Evolutionary conservation across 1,284 basidiomycete species (phyloP).

Genomic region (Ceratorhiza oryzae-sativae): DNA sequence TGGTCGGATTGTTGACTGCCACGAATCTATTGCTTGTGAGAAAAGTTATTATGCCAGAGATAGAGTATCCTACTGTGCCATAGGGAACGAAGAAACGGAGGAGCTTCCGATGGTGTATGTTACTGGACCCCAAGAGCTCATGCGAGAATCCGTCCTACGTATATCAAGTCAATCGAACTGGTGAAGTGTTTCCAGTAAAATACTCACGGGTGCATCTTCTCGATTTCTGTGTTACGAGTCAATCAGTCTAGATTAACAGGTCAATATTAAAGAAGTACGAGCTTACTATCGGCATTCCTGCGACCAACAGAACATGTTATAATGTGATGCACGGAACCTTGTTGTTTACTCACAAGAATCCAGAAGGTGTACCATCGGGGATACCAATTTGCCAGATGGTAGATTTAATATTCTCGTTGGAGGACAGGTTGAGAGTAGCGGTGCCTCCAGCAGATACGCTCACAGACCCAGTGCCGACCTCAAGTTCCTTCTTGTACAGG

Average conservation of each 20-base stretch:
- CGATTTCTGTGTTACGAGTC: conserved; percentile 11
- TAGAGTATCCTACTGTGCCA: conserved; percentile 47
- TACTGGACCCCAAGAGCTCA: conserved; percentile 31
- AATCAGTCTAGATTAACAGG: background rate
- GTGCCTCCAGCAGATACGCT: conserved; percentile 55
- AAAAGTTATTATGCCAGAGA: background rate
- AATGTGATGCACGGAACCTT: background rate
- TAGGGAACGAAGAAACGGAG: conserved; percentile 49
- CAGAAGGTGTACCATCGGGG: conserved; percentile 57
- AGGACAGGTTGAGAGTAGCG: conserved; percentile 48
- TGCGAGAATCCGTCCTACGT: conserved; percentile 24
- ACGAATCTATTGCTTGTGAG: conserved; percentile 48
- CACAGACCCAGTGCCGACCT: conserved; percentile 55
- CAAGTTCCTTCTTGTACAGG: conserved; percentile 56
- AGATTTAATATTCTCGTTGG: conserved; percentile 50
- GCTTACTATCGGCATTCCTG: conserved; percentile 53
- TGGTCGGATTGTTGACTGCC: conserved; percentile 42
- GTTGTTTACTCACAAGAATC: conserved; percentile 51
- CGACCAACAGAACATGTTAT: too few species aligned
- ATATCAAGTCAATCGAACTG: background rate
- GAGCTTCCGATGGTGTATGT: conserved; percentile 51
- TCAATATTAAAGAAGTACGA: background rate
- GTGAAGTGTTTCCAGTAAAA: too few species aligned
- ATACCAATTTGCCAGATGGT: conserved; percentile 59
- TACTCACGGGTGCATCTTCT: conserved; percentile 36